Percentiles rank a stretch among this genome's conserved stretches.
Evolutionary conservation across 2,329 filamentous ascomycete species (phyloP).

Genomic region (Penicillium sp.): DNA sequence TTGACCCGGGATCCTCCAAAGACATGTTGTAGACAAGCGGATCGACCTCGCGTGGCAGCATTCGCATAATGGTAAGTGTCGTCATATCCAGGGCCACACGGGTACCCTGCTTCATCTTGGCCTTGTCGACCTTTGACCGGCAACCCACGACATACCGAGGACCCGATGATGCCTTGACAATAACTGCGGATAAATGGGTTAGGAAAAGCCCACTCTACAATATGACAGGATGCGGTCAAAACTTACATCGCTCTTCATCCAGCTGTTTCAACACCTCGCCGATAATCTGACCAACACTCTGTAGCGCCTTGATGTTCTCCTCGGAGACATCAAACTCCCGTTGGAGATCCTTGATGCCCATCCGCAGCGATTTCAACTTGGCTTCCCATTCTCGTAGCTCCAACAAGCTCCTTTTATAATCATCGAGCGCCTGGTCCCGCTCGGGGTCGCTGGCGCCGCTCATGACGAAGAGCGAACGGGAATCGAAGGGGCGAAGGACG

Average conservation of each 20-base stretch:
- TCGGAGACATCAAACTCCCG: conserved; percentile 96
- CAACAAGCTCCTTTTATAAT: conserved; percentile 80
- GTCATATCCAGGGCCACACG: conserved; percentile 99
- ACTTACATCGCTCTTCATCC: conserved; percentile 95
- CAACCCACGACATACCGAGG: conserved; percentile 98
- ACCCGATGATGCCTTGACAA: conserved; percentile 96
- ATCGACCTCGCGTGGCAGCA: conserved; percentile 97
- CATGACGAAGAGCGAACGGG: conserved; percentile 34
- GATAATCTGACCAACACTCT: conserved; percentile 99
- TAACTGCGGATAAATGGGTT: conserved; percentile 65
- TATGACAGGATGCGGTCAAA: not conserved
- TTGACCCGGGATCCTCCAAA: conserved; percentile 92
- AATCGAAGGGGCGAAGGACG: conserved; percentile 8
- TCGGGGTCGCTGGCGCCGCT: conserved; percentile 54
- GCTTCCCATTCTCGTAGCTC: conserved; percentile 99
- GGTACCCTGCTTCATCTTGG: conserved; percentile 96
- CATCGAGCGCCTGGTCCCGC: conserved; percentile 70
- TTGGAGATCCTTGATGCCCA: conserved; percentile 95
- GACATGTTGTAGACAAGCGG: conserved; percentile 99
- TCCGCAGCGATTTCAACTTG: conserved; percentile 89
- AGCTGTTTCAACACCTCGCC: conserved; percentile 98
- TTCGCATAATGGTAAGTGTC: conserved; percentile 99
- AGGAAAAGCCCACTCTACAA: conserved; percentile 12
- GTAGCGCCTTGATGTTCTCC: conserved; percentile 98
- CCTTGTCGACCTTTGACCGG: conserved; percentile 96